Base-by-base conservation (phyloP, 2,329 filamentous ascomycete species). In the Monilinia laxa region DNA sequence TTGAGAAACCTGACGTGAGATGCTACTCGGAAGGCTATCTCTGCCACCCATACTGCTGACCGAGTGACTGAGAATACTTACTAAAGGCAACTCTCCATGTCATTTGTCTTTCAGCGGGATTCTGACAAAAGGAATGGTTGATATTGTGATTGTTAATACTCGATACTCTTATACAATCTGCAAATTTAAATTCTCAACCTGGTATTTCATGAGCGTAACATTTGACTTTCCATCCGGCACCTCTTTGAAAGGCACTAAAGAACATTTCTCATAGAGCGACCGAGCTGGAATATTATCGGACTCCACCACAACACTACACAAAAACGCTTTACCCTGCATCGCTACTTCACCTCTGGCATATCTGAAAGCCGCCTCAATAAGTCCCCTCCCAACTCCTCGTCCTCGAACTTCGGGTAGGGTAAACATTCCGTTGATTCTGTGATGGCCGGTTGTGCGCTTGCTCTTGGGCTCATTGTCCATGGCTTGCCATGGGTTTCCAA, bases 341-440 rank as follows among this genome's bases (percentile, higher is more conserved):
- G 68, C 70, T 54, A 73, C 72, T 66, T 72, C 68, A 42, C 69
- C 70, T 5, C 71, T 69, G 6, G 75, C 76, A 62, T 73, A 70
- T 49, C 72, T 68, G 38, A 76, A 70, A 20, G 74, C 75, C 14
- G 68, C 71, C 42, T 72, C 71, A 58, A 78, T 73, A 35, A 80
- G 70, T 2, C 71, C 70, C 65, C 74, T 75, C 12, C 75, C 78
- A 42, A 79, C 70, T 12, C 79, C 78, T 59, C 73, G 73, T 0
- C 78, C 75, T 18, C 78, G 77, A 65, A 74, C 75, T 59, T 76
- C 72, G 49, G 77, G 77, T n/a, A 72, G 67, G 11, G 77, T 80
- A 67, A 78, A 80, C 68, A 80, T 76, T 25, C 75, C 78, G 60
- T 77, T 75, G 52, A 80, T 72, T 47, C 77, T 74, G 66, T 73